Conservation (phyloP, 2,329 filamentous ascomycete species). For the Cladosporium phlei region DNA sequence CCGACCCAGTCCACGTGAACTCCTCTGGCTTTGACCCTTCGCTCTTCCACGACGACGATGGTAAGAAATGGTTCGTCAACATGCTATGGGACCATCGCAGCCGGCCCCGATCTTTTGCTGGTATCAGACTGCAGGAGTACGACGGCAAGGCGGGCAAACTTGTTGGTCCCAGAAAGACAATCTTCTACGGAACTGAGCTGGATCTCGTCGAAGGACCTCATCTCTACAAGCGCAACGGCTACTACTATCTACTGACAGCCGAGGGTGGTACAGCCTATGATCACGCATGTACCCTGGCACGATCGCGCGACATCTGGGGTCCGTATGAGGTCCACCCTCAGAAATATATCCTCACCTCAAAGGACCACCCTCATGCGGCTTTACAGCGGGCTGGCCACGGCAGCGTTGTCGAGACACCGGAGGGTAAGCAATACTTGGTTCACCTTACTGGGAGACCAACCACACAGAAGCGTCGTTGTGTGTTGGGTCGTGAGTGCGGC, state of each 20-base stretch:
- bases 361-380: slow-evolving; percentile 44
- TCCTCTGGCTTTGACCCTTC: slow-evolving; percentile 58
- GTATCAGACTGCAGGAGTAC: slow-evolving; percentile 16
- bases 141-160: slow-evolving; percentile 12
- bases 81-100: slow-evolving; percentile 18
- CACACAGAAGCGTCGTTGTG: slow-evolving; percentile 42
- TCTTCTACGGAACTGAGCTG: slow-evolving; percentile 12
- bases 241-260: slow-evolving; percentile 57
- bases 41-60: slow-evolving; percentile 13
- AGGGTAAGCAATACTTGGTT: slow-evolving; percentile 47
- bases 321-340: slow-evolving; percentile 57
- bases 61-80: slow-evolving; percentile 14
- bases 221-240: slow-evolving; percentile 54
- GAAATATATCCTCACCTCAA: slow-evolving; percentile 50
- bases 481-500: slow-evolving; percentile 49
- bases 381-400: slow-evolving; percentile 50
- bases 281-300: slow-evolving; percentile 56
- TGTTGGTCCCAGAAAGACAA: slow-evolving; percentile 12
- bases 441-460: slow-evolving; percentile 44
- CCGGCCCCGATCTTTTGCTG: slow-evolving; percentile 15
- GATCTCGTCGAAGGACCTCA: slow-evolving; percentile 46
- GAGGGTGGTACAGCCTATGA: slow-evolving; percentile 52
- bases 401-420: slow-evolving; percentile 44
- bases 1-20: slow-evolving; percentile 52
- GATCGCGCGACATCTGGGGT: slow-evolving; percentile 53